Conservation (phyloP, 2,329 filamentous ascomycete genomes). For the Neonectria coccinea region DNA sequence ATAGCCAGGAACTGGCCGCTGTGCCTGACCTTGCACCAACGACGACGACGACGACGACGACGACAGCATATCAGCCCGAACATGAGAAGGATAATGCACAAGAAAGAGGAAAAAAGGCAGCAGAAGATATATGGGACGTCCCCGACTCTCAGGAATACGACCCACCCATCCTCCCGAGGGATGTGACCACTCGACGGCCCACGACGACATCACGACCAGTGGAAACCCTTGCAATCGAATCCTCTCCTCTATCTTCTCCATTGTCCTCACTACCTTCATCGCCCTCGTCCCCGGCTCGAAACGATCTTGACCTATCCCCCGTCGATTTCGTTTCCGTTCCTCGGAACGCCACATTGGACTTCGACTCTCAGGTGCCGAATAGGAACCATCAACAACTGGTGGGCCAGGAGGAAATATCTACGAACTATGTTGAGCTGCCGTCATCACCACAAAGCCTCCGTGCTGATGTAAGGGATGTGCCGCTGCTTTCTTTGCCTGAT, state of each 20-base stretch:
- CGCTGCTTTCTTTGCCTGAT: constrained; percentile 4
- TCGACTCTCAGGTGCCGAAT: constrained; percentile 13
- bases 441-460: constrained; percentile 45
- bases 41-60: constrained; percentile 21
- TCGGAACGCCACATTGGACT: constrained; percentile 1
- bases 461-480: not conserved
- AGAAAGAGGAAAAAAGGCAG: constrained; percentile 24
- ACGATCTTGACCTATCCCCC: constrained; percentile 43
- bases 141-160: constrained; percentile 47
- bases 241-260: constrained; percentile 48
- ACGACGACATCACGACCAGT: constrained; percentile 20
- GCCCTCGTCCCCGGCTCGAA: constrained; percentile 50
- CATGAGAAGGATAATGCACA: not conserved
- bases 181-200: constrained; percentile 17
- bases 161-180: constrained; percentile 10
- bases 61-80: not conserved
- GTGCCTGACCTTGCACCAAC: constrained; percentile 8
- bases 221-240: constrained; percentile 10
- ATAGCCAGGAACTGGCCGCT: constrained; percentile 48
- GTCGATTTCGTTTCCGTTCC: constrained; percentile 36
- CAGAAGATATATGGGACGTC: constrained; percentile 52
- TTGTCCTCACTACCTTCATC: constrained; percentile 45
- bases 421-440: constrained; percentile 52
- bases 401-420: constrained; percentile 52
- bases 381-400: constrained; percentile 15